A percentile compares a stretch with the other conserved stretches of the same genome.
Evolutionary conservation across 2,329 filamentous ascomycete genomes (phyloP).

Genomic region (Aspergillus hortae): DNA sequence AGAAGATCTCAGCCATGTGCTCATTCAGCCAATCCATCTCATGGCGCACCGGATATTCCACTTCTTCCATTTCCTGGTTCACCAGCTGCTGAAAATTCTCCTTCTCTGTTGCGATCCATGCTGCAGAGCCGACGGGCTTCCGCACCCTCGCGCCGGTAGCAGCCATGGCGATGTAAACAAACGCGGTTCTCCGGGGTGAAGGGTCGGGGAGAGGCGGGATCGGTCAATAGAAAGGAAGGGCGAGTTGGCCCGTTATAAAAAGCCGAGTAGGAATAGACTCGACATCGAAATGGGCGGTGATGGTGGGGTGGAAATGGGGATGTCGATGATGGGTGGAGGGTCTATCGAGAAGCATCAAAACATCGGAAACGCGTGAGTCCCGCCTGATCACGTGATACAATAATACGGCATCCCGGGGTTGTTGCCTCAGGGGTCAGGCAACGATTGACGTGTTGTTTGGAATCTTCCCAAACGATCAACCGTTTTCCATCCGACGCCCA

Average conservation of each 20-base stretch:
- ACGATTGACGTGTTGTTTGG: background rate
- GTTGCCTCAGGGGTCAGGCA: conserved; percentile 6
- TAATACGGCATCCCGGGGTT: conserved; percentile 2
- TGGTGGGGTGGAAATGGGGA: conserved; percentile 3
- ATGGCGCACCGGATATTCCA: conserved; percentile 85
- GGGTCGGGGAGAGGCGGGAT: background rate
- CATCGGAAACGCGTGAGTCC: conserved; percentile 16
- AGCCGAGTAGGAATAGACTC: background rate
- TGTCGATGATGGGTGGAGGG: conserved; percentile 10
- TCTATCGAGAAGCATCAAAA: conserved; percentile 17
- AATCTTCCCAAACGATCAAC: no score
- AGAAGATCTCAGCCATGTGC: conserved; percentile 94
- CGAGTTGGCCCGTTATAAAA: conserved; percentile 4
- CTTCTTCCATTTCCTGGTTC: conserved; percentile 83
- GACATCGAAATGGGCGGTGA: conserved; percentile 13
- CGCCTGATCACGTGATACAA: conserved; percentile 16
- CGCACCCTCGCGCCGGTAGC: conserved; percentile 36
- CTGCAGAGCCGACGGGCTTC: conserved; percentile 68
- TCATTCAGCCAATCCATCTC: conserved; percentile 98
- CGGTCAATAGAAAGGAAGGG: conserved; percentile 1
- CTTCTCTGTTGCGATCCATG: conserved; percentile 85
- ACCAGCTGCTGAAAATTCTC: conserved; percentile 72
- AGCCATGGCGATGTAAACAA: conserved; percentile 41
- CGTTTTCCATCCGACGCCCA: no score
- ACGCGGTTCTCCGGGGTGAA: conserved; percentile 12